Evolutionary conservation across 805 yeast genomes (phyloP).

Genomic region (Starmerella scarabaei): DNA sequence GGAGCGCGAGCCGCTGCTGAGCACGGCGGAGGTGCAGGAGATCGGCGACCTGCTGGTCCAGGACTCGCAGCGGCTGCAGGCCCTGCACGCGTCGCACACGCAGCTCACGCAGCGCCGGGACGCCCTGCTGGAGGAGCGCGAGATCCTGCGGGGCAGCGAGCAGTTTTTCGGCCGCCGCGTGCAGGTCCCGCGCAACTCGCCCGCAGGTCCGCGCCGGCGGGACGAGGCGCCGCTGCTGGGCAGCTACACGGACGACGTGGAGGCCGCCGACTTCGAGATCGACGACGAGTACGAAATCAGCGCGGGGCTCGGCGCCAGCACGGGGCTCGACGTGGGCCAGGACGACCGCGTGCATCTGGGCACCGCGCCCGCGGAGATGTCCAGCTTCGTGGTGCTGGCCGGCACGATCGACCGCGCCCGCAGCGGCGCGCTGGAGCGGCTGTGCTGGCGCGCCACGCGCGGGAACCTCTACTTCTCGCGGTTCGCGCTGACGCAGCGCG

Average conservation of each 20-base stretch:
- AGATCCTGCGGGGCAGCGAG: constrained; percentile 40
- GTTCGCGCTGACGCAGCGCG: constrained; percentile 55
- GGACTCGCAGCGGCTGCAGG: constrained; percentile 58
- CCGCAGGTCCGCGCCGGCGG: neutral
- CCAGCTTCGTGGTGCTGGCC: constrained; percentile 36
- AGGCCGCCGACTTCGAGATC: neutral
- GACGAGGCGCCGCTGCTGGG: constrained; percentile 29
- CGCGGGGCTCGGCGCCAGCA: too few relatives aligned
- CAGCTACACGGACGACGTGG: constrained; percentile 6
- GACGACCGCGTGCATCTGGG: constrained; percentile 6
- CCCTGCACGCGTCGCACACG: constrained; percentile 54
- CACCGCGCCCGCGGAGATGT: constrained; percentile 9
- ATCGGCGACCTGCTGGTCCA: constrained; percentile 46
- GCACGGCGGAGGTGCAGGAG: constrained; percentile 56
- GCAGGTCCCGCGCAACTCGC: neutral
- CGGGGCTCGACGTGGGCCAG: neutral
- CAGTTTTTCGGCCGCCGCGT: constrained; percentile 26
- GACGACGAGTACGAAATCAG: constrained; percentile 14
- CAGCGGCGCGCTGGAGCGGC: constrained; percentile 58
- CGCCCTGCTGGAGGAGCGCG: constrained; percentile 57
- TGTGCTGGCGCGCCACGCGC: constrained; percentile 83
- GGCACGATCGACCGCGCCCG: constrained; percentile 72
- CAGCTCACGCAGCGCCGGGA: constrained; percentile 48
- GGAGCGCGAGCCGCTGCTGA: constrained; percentile 14
- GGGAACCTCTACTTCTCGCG: constrained; percentile 78